Percentiles rank a stretch among this genome's conserved stretches.
phyloP scores from a whole-genome alignment of 2,329 filamentous ascomycete species.

The Botryotinia globosa region DNA sequence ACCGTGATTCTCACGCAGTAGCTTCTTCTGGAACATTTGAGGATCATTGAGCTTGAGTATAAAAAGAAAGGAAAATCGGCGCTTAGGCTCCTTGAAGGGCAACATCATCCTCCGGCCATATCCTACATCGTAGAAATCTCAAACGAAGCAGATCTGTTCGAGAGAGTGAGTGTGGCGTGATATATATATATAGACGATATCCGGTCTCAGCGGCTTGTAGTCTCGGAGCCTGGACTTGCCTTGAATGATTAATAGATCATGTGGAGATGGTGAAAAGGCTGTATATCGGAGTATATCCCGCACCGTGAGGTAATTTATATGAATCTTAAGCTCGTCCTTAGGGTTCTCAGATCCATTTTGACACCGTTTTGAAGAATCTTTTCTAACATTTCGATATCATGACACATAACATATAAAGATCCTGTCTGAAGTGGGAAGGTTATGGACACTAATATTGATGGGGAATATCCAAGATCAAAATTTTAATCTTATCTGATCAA shows the following conservation, averaged over 20 bases:
- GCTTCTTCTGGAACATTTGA: not conserved
- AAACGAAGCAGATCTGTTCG: too few relatives aligned
- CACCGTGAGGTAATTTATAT: constrained; percentile 7
- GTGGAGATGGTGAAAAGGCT: not conserved
- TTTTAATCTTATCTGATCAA: constrained; percentile 15
- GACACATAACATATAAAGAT: not conserved
- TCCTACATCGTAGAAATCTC: not conserved
- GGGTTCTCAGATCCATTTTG: not conserved
- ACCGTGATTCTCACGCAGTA: not conserved
- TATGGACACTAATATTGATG: not conserved
- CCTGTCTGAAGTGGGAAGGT: not conserved
- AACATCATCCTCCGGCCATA: not conserved
- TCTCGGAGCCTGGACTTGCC: not conserved
- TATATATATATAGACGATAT: not conserved
- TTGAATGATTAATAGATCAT: not conserved
- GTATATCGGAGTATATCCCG: not conserved
- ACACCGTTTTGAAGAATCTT: not conserved
- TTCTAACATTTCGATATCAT: not conserved
- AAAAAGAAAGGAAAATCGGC: not conserved
- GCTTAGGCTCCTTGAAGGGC: too few relatives aligned
- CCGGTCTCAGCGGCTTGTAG: not conserved
- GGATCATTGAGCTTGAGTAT: not conserved
- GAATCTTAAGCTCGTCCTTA: not conserved
- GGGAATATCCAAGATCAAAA: not conserved
- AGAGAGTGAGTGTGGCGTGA: not conserved